Base-by-base conservation (phyloP, 129 eudicot genomes). In the Pulicaria dysenterica region DNA sequence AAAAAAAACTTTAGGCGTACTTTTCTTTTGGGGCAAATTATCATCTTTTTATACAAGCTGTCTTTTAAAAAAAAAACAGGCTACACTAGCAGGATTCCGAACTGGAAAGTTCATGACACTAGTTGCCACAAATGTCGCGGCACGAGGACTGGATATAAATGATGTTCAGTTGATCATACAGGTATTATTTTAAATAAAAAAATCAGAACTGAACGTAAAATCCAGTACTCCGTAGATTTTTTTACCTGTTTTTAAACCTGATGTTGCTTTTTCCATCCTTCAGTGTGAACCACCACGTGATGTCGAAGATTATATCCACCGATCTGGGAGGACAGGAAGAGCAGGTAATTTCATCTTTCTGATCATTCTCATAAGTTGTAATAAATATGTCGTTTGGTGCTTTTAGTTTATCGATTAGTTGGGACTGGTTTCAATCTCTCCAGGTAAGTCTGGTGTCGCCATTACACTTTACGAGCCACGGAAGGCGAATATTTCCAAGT, bases 231-330 rank as follows among this genome's bases (percentile, higher is more conserved):
- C 47, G 34, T 37, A 43, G 3, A 13, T 69, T 24, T 19, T 19
- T 47, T 14, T 5, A 4, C 1, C 5, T 58, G 4, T 3, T 16
- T 24, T 8, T 39, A 6, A 15, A 24, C 31, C 49, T 42, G 31
- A 51, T 13, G 15, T 31, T 56, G 8, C 17, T 71, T 51, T 38
- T 71, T 9, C 44, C 31, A 3, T 74, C 53, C 6, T 73, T 61
- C 36, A 90, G 99, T 94, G 97, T 83, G 97, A 90, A 72, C 99
- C 99, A 13, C 96, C 97, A 5, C 91, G 97, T 62, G 99, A 90
- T 73, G 99, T 90, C 5, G 99, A 94, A 75, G 99, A 93, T 47
- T 94, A 94, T 50, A 94, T 94, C 73, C 99, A 94, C 68, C 83
- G 97, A 50, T 94, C 97, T 61, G 99, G 99, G 11, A 82, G 99